Conservation (phyloP, 139 green algal species). For the Haematococcus sp. region DNA sequence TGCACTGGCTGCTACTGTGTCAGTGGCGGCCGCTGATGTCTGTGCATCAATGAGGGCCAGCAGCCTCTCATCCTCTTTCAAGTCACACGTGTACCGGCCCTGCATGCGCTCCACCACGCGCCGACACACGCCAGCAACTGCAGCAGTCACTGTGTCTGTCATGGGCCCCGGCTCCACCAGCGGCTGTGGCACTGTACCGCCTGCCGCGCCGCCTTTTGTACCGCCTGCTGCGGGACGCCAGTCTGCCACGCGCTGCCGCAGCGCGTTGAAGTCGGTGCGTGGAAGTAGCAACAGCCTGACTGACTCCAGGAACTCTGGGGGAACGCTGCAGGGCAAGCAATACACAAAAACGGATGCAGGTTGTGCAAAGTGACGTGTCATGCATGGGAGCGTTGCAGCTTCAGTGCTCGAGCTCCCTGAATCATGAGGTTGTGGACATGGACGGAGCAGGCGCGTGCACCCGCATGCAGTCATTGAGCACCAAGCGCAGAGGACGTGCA, state of each 20-base stretch:
- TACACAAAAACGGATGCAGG: neutral
- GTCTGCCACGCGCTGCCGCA: neutral
- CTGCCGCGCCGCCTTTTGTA: neutral
- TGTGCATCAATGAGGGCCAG: neutral
- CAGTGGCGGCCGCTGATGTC: too few relatives aligned
- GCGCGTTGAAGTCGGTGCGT: neutral
- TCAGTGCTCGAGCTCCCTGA: neutral
- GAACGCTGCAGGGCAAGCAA: neutral
- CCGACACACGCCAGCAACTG: neutral
- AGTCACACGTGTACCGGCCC: constrained; percentile 23
- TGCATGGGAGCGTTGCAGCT: neutral
- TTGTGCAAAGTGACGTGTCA: neutral
- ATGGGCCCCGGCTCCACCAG: constrained; percentile 8
- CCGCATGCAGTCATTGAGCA: neutral
- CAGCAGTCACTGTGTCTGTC: neutral
- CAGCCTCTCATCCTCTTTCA: constrained; percentile 32
- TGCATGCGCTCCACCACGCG: constrained; percentile 17
- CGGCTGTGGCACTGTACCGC: neutral
- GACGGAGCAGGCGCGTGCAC: neutral
- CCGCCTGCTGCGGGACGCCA: neutral
- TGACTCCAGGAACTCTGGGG: constrained; percentile 8
- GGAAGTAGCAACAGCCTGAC: constrained; percentile 21
- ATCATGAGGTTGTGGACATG: neutral
- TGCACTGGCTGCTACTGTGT: neutral
- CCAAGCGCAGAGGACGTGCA: too few relatives aligned